A percentile compares a stretch with the other conserved stretches of the same genome.
These are phyloP conservation scores for Triticum timopheevii DNA, from an alignment of 176 grass and related monocot genomes.

Conservation along the genomic window DNA sequence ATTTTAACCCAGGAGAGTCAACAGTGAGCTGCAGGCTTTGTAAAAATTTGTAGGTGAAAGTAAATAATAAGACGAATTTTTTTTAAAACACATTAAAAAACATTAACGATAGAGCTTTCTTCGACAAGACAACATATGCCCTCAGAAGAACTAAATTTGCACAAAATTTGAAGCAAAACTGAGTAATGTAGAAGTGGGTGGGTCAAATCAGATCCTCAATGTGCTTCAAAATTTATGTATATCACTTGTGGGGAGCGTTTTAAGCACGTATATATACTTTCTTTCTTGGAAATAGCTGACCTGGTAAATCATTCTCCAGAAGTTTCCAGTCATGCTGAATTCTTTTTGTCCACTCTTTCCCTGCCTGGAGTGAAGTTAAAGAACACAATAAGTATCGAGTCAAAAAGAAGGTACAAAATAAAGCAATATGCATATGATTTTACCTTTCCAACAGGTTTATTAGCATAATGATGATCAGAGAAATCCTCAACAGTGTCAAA, in stretches of 20 bases:
- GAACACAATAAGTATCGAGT: constrained; percentile 6
- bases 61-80: not conserved
- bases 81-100: not conserved
- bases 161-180: not conserved
- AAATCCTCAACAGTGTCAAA: constrained; percentile 82
- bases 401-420: not conserved
- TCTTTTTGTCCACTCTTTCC: constrained; percentile 76
- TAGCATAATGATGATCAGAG: constrained; percentile 71
- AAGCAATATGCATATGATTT: not conserved
- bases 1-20: not conserved
- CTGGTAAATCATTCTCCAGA: constrained; percentile 85
- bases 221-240: not conserved
- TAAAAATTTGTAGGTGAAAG: not conserved
- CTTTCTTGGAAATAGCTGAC: constrained; percentile 31
- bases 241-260: not conserved
- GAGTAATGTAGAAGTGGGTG: not conserved
- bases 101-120: constrained; percentile 2
- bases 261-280: constrained; percentile 8
- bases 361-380: constrained; percentile 35
- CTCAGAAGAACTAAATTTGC: not conserved
- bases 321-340: constrained; percentile 91
- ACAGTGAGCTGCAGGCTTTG: not conserved
- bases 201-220: not conserved
- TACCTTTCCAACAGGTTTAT: constrained; percentile 48
- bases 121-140: not conserved